Base-by-base conservation (phyloP, 2,329 filamentous ascomycete species). In the Botrytis sinoallii region DNA sequence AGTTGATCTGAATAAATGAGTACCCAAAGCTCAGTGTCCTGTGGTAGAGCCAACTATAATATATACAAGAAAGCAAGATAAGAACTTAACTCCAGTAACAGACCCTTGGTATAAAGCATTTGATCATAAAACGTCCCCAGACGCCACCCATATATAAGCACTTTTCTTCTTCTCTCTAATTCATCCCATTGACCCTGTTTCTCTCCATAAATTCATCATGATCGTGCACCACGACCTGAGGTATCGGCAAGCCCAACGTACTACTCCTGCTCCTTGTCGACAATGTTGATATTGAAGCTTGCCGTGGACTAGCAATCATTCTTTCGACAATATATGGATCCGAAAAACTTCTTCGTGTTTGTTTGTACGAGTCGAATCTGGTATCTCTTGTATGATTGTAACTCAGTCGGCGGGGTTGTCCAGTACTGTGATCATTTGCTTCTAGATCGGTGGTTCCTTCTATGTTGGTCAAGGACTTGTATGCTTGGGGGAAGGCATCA, bases 351-450 rank as follows among this genome's bases (percentile, higher is more conserved):
- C 67, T 71, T 44, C 59, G 48, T 10, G 60, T 70, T 12, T 73
- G 70, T 72, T 73, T 74, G 52, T 75, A 79, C 3, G 71, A 20
- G 22, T 79, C 76, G 40, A 78, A 77, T 38, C 75, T 60, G 7
- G 75, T 75, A 40, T 78, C 77, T 57, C 75, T 74, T 32, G 64
- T 66, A 65, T 79, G 75, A 38, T 77, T 78, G 35, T 78, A 78
- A 57, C 72, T 77, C 32, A 69, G 22, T 3, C 64, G 40, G 48
- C 66, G 52, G 20, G 64, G 52, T 14, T 18, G 14, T 3, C 18
- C 32, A 1, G 66, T 32, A 42, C 57, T 29, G 10, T 38, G 10
- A 32, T 38, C 12, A 25, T 69, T 52, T 14, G 71, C 71, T 61
- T 73, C 40, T n/a, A 44, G 29, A 72, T 64, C 57, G 60, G 66